These are phyloP conservation scores for Mimosa bimucronata DNA, from an alignment of 306 rosid genomes.

Conservation along the genomic window DNA sequence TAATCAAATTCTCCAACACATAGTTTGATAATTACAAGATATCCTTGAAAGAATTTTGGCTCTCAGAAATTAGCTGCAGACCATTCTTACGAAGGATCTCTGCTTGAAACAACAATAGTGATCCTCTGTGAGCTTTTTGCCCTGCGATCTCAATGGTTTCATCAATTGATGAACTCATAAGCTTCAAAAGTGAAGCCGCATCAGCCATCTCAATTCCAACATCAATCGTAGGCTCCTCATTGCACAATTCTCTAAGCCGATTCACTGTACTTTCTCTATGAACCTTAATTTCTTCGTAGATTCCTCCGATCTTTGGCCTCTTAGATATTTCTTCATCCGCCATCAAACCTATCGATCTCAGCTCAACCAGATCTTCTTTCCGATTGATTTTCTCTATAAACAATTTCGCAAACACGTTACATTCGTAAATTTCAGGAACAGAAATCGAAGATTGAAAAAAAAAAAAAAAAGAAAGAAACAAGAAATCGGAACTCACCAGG, in stretches of 20 bases:
- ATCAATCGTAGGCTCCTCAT: conserved; percentile 28
- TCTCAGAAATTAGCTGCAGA: conserved; percentile 15
- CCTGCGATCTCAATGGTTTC: conserved; percentile 30
- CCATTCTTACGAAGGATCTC: conserved; percentile 37
- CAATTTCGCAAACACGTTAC: not conserved
- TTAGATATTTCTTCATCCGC: conserved; percentile 32
- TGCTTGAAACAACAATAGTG: conserved; percentile 40
- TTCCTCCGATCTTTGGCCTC: conserved; percentile 36
- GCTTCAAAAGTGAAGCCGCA: conserved; percentile 31
- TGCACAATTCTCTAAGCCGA: conserved; percentile 37
- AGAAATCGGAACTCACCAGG: conserved; percentile 29
- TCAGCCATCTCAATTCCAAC: conserved; percentile 45
- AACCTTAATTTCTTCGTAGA: conserved; percentile 24
- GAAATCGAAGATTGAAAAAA: not conserved
- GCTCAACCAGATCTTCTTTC: conserved; percentile 34
- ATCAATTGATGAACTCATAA: conserved; percentile 31
- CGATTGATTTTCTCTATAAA: not conserved
- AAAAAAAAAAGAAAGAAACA: no score
- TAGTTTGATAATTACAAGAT: not conserved
- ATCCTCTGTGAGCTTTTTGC: conserved; percentile 34
- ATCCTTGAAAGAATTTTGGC: conserved; percentile 17
- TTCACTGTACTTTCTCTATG: conserved; percentile 31
- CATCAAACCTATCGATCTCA: conserved; percentile 23
- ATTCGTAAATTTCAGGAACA: not conserved
- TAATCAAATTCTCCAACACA: no score